A percentile compares a stretch with the other conserved stretches of the same genome.
Evolutionary conservation across 2,329 filamentous ascomycete species (phyloP).

Genomic region (Tolypocladium tundrense): DNA sequence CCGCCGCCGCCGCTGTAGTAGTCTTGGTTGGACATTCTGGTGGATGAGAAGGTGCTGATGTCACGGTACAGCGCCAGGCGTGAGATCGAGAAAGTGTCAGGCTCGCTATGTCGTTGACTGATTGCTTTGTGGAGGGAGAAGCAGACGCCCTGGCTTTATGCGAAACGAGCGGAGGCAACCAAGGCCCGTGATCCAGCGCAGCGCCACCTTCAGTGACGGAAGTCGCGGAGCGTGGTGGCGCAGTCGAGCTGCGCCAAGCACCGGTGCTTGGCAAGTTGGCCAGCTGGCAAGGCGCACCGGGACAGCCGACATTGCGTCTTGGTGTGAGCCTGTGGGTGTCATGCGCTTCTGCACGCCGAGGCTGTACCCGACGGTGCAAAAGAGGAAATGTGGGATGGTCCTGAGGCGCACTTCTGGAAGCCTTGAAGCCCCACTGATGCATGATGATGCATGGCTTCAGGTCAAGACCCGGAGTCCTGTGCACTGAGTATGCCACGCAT

Average conservation of each 20-base stretch:
- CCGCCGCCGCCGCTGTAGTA: slow-evolving; percentile 20
- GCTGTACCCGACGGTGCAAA: too few species aligned
- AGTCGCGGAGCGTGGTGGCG: neutral
- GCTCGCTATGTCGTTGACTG: neutral
- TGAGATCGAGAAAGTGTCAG: neutral
- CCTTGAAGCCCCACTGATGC: too few species aligned
- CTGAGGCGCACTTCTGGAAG: too few species aligned
- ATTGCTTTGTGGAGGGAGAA: neutral
- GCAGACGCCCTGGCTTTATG: neutral
- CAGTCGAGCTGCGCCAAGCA: neutral
- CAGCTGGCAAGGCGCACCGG: neutral
- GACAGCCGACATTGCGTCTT: too few species aligned
- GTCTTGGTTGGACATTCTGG: slow-evolving; percentile 27
- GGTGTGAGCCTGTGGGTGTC: too few species aligned
- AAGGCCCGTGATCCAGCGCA: neutral
- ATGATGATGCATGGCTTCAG: too few species aligned
- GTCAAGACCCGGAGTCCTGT: too few species aligned
- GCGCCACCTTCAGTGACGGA: neutral
- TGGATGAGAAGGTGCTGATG: neutral
- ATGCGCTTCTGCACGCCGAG: too few species aligned
- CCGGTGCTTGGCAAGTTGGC: neutral
- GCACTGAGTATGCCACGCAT: too few species aligned
- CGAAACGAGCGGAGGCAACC: neutral
- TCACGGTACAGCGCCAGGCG: neutral
- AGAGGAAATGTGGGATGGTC: too few species aligned